phyloP scores from a whole-genome alignment of 1,139 yeast species.

The Zygosaccharomyces sapae region DNA sequence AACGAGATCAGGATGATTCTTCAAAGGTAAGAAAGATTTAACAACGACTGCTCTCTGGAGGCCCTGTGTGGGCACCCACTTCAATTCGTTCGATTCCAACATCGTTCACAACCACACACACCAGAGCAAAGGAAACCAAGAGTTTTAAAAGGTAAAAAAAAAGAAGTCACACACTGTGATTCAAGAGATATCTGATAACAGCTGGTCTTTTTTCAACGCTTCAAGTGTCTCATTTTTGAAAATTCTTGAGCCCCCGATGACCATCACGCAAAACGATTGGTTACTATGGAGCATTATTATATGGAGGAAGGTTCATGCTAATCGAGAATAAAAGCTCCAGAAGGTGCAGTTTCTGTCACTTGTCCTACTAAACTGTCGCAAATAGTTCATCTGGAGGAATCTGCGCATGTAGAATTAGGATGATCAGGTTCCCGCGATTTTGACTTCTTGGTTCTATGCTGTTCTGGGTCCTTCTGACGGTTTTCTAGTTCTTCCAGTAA shows the following conservation, averaged over 20 bases:
- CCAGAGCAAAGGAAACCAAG: background rate
- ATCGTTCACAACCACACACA: background rate
- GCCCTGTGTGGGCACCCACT: constrained; percentile 46
- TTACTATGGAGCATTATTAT: no score
- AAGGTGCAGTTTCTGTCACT: no score
- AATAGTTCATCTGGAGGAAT: no score
- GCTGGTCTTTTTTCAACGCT: background rate
- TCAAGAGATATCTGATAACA: no score
- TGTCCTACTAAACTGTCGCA: no score
- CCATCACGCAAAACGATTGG: background rate
- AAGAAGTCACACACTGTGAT: no score
- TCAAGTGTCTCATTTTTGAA: background rate
- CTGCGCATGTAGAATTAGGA: no score
- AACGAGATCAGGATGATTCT: constrained; percentile 37
- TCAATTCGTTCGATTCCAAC: constrained; percentile 7
- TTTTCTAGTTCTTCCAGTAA: constrained; percentile 43
- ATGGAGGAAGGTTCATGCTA: no score
- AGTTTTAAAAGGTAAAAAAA: background rate
- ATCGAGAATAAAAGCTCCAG: no score
- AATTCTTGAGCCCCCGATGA: background rate
- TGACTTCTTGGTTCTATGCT: constrained; percentile 26
- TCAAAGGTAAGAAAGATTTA: constrained; percentile 60
- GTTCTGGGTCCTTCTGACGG: constrained; percentile 14
- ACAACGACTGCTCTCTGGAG: constrained; percentile 49
- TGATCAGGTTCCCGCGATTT: constrained; percentile 3